Percentiles rank a stretch among this genome's conserved stretches.
These are phyloP conservation scores for Castanea sativa DNA, from an alignment of 306 rosid species.

Conservation along the genomic window DNA sequence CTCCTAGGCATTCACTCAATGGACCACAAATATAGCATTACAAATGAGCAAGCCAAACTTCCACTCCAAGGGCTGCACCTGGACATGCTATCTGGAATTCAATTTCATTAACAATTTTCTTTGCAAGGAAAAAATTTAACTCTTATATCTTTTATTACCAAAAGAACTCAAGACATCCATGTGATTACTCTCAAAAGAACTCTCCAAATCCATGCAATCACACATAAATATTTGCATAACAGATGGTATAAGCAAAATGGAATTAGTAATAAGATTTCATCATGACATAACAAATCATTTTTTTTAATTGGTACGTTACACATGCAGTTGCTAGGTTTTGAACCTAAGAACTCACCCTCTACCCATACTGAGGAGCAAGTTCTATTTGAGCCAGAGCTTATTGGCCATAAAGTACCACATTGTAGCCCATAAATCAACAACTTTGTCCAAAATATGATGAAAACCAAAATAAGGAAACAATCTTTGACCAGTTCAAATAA, in stretches of 20 bases:
- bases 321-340: too few species aligned
- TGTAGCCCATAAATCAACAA: not conserved
- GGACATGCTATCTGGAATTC: not conserved
- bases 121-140: not conserved
- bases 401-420: not conserved
- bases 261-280: not conserved
- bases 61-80: not conserved
- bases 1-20: too few species aligned
- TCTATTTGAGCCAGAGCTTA: too few species aligned
- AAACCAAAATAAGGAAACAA: not conserved
- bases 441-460: not conserved
- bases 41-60: not conserved
- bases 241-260: not conserved
- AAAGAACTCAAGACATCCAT: not conserved
- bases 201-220: slow-evolving; percentile 3
- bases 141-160: not conserved
- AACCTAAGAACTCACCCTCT: too few species aligned
- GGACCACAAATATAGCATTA: too few species aligned
- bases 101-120: not conserved
- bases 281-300: not conserved
- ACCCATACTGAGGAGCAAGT: too few species aligned
- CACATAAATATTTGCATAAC: not conserved
- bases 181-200: not conserved
- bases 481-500: not conserved
- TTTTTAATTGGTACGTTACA: too few species aligned